Conservation (phyloP, 352 stramenopile genomes). For the Phytophthora aleatoria region DNA sequence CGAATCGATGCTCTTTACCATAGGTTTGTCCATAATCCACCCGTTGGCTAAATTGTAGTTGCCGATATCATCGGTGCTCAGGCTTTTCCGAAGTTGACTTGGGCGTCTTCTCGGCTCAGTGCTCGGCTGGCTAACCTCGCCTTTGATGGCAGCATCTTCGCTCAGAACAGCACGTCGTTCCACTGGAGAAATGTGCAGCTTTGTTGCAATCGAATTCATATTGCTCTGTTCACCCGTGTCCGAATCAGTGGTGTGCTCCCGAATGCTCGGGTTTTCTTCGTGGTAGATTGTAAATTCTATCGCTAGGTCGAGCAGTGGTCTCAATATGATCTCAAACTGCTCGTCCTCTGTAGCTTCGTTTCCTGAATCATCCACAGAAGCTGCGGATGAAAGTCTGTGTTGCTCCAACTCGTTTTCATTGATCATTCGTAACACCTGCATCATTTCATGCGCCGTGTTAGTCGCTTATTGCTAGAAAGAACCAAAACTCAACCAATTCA, state of each 20-base stretch:
- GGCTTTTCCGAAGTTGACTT: slow-evolving; percentile 50
- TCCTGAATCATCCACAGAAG: neutral
- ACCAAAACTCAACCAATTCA: neutral
- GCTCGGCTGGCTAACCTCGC: slow-evolving; percentile 4
- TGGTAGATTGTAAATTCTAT: slow-evolving; percentile 64
- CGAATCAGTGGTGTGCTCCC: slow-evolving; percentile 16
- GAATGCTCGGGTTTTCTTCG: slow-evolving; percentile 45
- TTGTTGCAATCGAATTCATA: slow-evolving; percentile 47
- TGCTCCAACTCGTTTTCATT: slow-evolving; percentile 71
- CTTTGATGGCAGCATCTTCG: slow-evolving; percentile 41
- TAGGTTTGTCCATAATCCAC: slow-evolving; percentile 61
- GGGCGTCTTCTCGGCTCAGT: slow-evolving; percentile 18
- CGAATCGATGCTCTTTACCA: slow-evolving; percentile 42
- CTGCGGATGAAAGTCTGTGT: slow-evolving; percentile 3
- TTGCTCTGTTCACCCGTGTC: slow-evolving; percentile 10
- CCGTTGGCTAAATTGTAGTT: slow-evolving; percentile 36
- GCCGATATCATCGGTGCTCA: slow-evolving; percentile 63
- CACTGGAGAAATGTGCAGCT: slow-evolving; percentile 29
- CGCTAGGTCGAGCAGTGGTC: slow-evolving; percentile 49
- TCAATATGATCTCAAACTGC: slow-evolving; percentile 66
- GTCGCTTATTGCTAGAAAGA: neutral
- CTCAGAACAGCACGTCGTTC: slow-evolving; percentile 48
- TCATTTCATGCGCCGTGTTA: slow-evolving; percentile 6
- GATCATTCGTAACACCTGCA: slow-evolving; percentile 67
- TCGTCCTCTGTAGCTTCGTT: slow-evolving; percentile 28